Evolutionary conservation across 495 filamentous ascomycete species (phyloP), one percentile per base, ranked within the genome.

Genomic region (Lichina pygmaea): DNA sequence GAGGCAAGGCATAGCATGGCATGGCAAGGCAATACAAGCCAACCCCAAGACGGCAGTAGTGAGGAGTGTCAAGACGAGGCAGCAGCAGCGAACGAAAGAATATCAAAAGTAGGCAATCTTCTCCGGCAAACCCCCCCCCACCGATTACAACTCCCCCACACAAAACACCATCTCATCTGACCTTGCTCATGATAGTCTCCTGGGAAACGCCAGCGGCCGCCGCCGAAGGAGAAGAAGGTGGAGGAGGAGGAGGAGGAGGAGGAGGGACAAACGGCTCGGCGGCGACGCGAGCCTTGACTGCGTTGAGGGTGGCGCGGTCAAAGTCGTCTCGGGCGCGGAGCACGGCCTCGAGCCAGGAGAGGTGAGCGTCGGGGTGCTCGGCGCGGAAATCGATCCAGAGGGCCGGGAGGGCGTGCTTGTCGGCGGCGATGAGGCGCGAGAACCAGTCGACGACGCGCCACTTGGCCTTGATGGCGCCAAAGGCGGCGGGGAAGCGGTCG

Each of bases 271-370:
- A 75, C 45, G 78, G 74, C 58, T 91, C 67, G 58, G 84, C 83
- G 15, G 81, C 83, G 2, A 83, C 85, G 57, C 75, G 73, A 6
- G 78, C 74, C 66, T 93, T 94, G 33, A 94, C 75, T 15, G 70
- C 67, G 55, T 80, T 85, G 48, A 94, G 58, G 80, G 93, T 82
- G 48, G 71, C 72, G 50, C 86, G 67, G 54, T 93, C 86, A 60
- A 92, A 93, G 59, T 99, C 89, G 60, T 99, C 89, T 47, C 89
- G 62, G 4, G 74, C 63, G 58, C 84, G 67, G 46, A 99, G 56
- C 49, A 92, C 89, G 15, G 79, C 74, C 64, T 99, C 89, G n/a
- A 95, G 85, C 89, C 89, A 99, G 31, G 73, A 76, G 44, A 93
- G 72, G 60, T 86, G 83, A 54, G 93, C 64, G 60, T 99, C 89